Conservation (phyloP, 345 rosid species). For the Eutrema yunnanense region DNA sequence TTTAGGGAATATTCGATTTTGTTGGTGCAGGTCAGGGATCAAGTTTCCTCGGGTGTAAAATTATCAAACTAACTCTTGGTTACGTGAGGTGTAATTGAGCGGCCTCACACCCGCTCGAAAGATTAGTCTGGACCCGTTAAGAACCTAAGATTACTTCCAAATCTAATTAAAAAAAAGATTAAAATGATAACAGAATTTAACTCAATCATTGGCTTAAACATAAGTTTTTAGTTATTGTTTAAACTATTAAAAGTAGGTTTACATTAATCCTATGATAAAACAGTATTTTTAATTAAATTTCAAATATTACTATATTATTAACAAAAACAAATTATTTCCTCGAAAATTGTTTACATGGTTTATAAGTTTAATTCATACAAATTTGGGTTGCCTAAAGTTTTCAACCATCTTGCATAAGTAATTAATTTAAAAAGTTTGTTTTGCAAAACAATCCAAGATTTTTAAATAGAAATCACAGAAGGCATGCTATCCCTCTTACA, state of each 20-base stretch:
- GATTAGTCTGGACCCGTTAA: no score
- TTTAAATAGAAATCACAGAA: not conserved
- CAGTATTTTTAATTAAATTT: not conserved
- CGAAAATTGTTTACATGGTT: not conserved
- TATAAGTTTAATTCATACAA: not conserved
- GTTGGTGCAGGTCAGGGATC: no score
- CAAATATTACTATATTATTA: not conserved
- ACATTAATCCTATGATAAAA: no score
- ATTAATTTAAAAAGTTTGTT: not conserved
- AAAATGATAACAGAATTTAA: not conserved
- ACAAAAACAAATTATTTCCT: not conserved
- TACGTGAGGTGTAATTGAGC: no score
- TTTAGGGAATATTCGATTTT: no score
- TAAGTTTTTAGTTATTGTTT: not conserved
- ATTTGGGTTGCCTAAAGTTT: not conserved
- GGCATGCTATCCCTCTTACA: not conserved
- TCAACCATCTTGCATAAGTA: not conserved
- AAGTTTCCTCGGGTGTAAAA: no score
- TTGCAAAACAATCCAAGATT: not conserved
- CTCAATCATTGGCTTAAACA: not conserved
- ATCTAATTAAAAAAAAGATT: no score
- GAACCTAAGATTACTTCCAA: no score
- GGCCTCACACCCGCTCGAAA: no score
- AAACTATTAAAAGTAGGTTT: not conserved
- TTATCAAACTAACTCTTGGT: no score